Percentiles rank a stretch among this genome's conserved stretches.
phyloP scores from a whole-genome alignment of 148 eudicot genomes.

The Cornus kousa region DNA sequence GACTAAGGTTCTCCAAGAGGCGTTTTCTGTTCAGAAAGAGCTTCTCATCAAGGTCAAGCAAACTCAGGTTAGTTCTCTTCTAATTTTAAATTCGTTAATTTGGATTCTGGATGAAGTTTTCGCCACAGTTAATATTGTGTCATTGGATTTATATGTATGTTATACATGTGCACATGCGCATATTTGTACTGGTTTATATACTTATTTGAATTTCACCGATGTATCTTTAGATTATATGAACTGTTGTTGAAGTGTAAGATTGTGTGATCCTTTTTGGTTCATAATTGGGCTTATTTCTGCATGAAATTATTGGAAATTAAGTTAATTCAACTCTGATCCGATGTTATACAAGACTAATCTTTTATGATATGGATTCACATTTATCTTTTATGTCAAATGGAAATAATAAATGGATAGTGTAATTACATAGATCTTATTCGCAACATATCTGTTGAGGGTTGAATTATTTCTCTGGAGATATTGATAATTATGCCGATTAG shows the following conservation, averaged over 20 bases:
- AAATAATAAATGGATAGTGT: not conserved
- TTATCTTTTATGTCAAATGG: not conserved
- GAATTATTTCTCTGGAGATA: not conserved
- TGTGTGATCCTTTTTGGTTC: not conserved
- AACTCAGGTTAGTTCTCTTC: constrained; percentile 49
- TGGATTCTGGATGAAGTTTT: not conserved
- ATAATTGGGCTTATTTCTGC: not conserved
- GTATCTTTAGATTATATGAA: not conserved
- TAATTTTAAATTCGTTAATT: not conserved
- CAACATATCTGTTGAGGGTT: not conserved
- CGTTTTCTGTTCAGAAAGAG: constrained; percentile 61
- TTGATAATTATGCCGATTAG: not conserved
- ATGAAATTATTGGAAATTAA: not conserved
- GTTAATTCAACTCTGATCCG: not conserved
- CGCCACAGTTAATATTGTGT: not conserved
- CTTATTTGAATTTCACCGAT: not conserved
- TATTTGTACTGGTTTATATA: not conserved
- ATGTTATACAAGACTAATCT: not conserved
- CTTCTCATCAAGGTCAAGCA: constrained; percentile 71
- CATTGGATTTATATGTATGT: not conserved
- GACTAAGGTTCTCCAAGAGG: constrained; percentile 50
- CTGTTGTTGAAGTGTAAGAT: not conserved
- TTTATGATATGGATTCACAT: not conserved
- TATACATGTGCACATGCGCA: not conserved
- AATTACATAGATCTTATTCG: not conserved